Base-by-base conservation (phyloP, 2,329 filamentous ascomycete species). In the Chaetomiaceae sp. region DNA sequence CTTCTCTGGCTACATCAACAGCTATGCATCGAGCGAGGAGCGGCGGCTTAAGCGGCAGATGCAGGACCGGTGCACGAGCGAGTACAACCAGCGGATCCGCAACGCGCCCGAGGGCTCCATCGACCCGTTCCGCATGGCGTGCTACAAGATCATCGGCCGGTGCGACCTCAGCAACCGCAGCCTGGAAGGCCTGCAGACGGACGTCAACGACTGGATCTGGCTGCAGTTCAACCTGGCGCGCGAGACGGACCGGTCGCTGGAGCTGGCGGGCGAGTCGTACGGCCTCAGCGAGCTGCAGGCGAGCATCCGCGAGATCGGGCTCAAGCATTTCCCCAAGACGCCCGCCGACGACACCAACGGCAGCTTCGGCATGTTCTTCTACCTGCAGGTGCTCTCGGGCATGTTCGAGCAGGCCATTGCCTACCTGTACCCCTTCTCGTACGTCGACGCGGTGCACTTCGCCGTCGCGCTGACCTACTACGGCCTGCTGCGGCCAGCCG, bases 81-180 rank as follows among this genome's bases (percentile, higher is more conserved):
- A 96, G 62, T 96, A 94, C 66, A 85, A 85, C 42, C 87, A 94
- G 63, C 83, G 89, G 37, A 78, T 83, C 20, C 84, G 88, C 54
- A 88, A 94, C 59, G 87, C 87, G 1, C 86, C 88, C 1, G 87
- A 93, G 48, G 84, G 90, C 61, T 86, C 87, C 1, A 82, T 94
- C 53, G 93, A 98, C 63, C 93, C 93, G 20, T 98, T 94, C 70
- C 83, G 89, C 44, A 90, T 95, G 81, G 90, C 91, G 38, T 96
- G 93, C 65, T 97, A 97, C 75, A 97, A 98, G 74, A 83, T 98
- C 51, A 85, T 98, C 57, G 93, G 94, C 37, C 88, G 82, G 37
- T 84, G 81, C 56, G 82, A 84, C 58, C 68, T 86, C 20, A 72
- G 70, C 60, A 81, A 82, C 64, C 77, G 82, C 52, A 79, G 74